These are phyloP conservation scores for Athelia psychrophila DNA, from an alignment of 1,284 basidiomycete genomes.

Conservation along the genomic window DNA sequence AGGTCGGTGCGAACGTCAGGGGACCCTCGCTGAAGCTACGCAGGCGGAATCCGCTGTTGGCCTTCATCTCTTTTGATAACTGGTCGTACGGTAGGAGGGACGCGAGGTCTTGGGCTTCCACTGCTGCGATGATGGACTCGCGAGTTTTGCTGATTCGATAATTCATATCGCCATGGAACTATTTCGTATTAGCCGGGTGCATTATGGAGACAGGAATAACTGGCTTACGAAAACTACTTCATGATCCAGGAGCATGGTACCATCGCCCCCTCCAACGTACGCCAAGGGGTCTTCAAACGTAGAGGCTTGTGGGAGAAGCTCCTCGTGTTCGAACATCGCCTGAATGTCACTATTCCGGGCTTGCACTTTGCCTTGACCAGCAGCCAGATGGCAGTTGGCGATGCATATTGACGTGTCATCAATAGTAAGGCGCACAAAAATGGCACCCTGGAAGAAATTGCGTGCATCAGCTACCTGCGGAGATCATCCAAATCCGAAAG, in stretches of 20 bases:
- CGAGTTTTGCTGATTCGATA: constrained; percentile 93
- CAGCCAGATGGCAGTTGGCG: constrained; percentile 95
- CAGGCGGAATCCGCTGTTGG: constrained; percentile 84
- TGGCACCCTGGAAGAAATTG: constrained; percentile 67
- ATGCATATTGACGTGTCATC: constrained; percentile 93
- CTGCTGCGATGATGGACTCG: constrained; percentile 72
- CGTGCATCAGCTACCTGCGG: background rate
- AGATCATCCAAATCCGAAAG: background rate
- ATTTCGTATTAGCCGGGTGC: background rate
- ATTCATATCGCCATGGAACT: constrained; percentile 85
- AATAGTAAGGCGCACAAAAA: constrained; percentile 85
- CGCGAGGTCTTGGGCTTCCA: constrained; percentile 63
- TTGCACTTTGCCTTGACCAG: constrained; percentile 83
- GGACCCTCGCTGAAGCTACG: constrained; percentile 83
- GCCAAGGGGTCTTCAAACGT: constrained; percentile 50
- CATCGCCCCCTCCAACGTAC: constrained; percentile 90
- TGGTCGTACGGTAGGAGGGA: constrained; percentile 83
- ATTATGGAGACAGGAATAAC: constrained; percentile 4
- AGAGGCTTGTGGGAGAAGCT: constrained; percentile 55
- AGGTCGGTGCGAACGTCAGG: constrained; percentile 85
- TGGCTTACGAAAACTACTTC: constrained; percentile 87
- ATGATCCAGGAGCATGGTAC: constrained; percentile 93
- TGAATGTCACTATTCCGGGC: constrained; percentile 86
- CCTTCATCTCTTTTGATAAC: constrained; percentile 83
- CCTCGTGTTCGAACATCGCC: constrained; percentile 81